Evolutionary conservation across 2,329 filamentous ascomycete species (phyloP).

Genomic region (Microsporum audouinii): DNA sequence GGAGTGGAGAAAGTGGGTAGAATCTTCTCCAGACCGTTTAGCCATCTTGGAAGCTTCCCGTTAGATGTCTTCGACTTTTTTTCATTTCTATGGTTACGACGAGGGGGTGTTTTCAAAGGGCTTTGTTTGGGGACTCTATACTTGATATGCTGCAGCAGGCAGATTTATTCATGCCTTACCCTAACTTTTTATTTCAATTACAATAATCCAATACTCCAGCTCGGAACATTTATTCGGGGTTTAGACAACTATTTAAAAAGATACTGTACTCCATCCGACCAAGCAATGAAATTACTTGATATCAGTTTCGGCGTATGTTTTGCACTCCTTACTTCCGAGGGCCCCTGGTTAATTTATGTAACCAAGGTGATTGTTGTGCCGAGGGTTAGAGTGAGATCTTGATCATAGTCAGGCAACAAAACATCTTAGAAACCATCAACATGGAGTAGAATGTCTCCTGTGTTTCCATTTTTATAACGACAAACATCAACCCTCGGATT

Average conservation of each 20-base stretch:
- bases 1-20: constrained; percentile 65
- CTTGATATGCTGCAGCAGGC: background rate
- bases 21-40: constrained; percentile 7
- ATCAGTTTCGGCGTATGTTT: background rate
- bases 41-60: constrained; percentile 2
- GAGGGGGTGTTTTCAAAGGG: background rate
- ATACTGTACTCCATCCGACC: background rate
- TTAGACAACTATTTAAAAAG: background rate
- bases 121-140: background rate
- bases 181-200: background rate
- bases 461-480: too few relatives aligned
- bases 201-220: background rate
- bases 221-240: background rate
- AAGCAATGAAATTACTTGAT: background rate
- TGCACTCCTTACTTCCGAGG: background rate
- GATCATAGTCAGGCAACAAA: background rate
- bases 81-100: background rate
- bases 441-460: background rate
- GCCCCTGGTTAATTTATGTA: background rate
- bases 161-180: background rate
- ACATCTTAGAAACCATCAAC: background rate
- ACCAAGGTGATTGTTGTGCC: background rate
- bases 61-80: background rate
- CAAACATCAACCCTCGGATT: too few relatives aligned
- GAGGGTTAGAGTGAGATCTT: background rate